Percentiles rank a stretch among this genome's conserved stretches.
Conservation (phyloP, 768 basidiomycete genomes). For the Boletus fagicola region DNA sequence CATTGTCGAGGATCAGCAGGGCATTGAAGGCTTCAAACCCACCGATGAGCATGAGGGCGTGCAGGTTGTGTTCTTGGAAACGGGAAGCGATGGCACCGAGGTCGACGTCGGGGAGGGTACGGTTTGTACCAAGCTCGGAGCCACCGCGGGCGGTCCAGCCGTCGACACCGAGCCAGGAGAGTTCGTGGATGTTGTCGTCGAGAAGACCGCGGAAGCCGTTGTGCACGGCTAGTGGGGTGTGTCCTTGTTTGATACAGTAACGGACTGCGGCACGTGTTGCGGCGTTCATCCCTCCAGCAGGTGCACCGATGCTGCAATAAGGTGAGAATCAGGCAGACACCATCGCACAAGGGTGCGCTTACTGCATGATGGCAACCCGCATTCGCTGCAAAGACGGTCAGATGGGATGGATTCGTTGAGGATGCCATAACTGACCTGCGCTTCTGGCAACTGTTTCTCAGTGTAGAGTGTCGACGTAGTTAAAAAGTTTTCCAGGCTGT, state of each 20-base stretch:
- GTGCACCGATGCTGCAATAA: conserved; percentile 78
- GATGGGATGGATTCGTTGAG: not conserved
- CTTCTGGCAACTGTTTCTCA: conserved; percentile 49
- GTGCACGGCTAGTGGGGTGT: conserved; percentile 87
- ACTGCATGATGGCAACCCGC: conserved; percentile 84
- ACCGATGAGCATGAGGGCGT: conserved; percentile 86
- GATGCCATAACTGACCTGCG: conserved; percentile 37
- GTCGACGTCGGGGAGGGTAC: conserved; percentile 79
- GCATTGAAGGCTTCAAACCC: conserved; percentile 95
- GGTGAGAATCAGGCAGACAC: not conserved
- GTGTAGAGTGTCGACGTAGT: conserved; percentile 65
- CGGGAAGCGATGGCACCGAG: conserved; percentile 87
- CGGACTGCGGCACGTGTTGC: conserved; percentile 93
- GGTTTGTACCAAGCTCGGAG: conserved; percentile 97
- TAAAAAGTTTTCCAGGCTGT: conserved; percentile 82
- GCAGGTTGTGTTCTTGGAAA: conserved; percentile 81
- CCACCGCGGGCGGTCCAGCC: conserved; percentile 96
- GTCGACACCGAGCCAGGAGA: conserved; percentile 96
- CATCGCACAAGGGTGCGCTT: conserved; percentile 30
- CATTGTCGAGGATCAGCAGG: conserved; percentile 74
- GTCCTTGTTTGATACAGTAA: conserved; percentile 90
- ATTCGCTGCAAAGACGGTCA: conserved; percentile 51
- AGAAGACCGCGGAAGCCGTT: conserved; percentile 96
- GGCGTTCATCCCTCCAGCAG: conserved; percentile 98
- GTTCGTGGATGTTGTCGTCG: conserved; percentile 80